Evolutionary conservation across 805 yeast genomes (phyloP), one percentile per base, ranked within the genome.

Genomic region (Zygotorulaspora florentina): DNA sequence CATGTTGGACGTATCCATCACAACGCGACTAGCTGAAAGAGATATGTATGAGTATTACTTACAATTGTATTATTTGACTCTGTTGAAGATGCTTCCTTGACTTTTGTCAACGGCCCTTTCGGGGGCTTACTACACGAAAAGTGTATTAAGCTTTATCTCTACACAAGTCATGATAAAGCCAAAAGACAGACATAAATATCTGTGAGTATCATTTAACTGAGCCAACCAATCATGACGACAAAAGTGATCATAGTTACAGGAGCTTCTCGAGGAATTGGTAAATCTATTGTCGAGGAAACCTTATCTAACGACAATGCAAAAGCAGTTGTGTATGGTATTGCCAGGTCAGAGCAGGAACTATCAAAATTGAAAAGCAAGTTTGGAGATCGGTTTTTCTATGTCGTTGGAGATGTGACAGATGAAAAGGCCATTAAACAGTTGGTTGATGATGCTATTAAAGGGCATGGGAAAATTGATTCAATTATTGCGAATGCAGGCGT

Each of bases 401-500:
- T 82, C 2, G 73, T 65, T 2, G 90, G 86, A 0, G 91, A 87
- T 58, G 73, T 87, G 3, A 62, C 83, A 0, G 73, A 77, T n/a
- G 63, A 66, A 2, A 48, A 51, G 0, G 38, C 28, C 3, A 34
- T 54, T 2, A 49, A 59, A 2, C 49, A 58, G 4, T 71, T 81
- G 1, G 67, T 85, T 9, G 59, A 66, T 0, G 42, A 65, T 17
- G 79, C 87, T 1, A 55, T 77, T 7, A 51, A 57, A 4, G 68
- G 67, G 42, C 80, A 76, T 58, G 88, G 88, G 2, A 64, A 64
- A 13, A 66, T 88, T 28, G 80, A 86, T 58, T 74, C 86, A 0
- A 59, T 86, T 10, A 73, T 88, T 35, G 83, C 87, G 28, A 87
- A 87, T 63, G 96, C 96, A 1, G 96, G 96, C 2, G 79, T 83